These are phyloP conservation scores for Chaetomium sp. DNA, from an alignment of 2,329 filamentous ascomycete species.

Conservation along the genomic window DNA sequence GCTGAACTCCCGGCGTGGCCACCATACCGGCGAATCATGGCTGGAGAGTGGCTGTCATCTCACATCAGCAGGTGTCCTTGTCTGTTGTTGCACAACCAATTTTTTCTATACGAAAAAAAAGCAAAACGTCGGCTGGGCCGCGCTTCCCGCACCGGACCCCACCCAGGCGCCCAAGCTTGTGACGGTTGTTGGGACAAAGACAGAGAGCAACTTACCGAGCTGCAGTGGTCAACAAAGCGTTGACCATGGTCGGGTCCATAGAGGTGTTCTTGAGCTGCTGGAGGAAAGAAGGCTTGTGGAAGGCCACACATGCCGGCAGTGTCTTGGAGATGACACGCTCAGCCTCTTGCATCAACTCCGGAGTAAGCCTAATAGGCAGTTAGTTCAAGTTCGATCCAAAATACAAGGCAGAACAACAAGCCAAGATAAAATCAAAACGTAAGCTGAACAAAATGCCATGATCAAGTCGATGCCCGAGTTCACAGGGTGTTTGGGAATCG, in stretches of 20 bases:
- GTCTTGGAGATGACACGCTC: conserved; percentile 56
- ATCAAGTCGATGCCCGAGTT: too few relatives aligned
- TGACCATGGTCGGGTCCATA: conserved; percentile 51
- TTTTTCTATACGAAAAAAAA: too few relatives aligned
- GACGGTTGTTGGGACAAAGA: not conserved
- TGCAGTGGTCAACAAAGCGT: conserved; percentile 51
- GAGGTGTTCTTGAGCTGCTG: conserved; percentile 53
- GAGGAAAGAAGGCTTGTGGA: conserved; percentile 56
- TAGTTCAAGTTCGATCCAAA: conserved; percentile 3
- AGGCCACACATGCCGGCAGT: conserved; percentile 54
- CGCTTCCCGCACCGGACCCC: too few relatives aligned
- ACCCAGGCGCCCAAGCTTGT: too few relatives aligned
- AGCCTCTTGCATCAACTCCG: conserved; percentile 52
- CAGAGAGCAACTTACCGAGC: conserved; percentile 44
- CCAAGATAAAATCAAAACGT: too few relatives aligned
- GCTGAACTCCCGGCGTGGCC: conserved; percentile 43
- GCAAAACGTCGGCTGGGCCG: too few relatives aligned
- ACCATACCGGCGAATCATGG: conserved; percentile 52
- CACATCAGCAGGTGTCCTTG: too few relatives aligned
- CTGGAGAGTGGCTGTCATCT: conserved; percentile 44
- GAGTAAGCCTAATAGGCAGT: conserved; percentile 39
- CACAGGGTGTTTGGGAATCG: too few relatives aligned
- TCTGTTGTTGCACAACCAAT: too few relatives aligned
- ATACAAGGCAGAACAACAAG: too few relatives aligned
- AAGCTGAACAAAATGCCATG: too few relatives aligned